phyloP scores from a whole-genome alignment of 164 flowering plant genomes.

The Annona squamosa region DNA sequence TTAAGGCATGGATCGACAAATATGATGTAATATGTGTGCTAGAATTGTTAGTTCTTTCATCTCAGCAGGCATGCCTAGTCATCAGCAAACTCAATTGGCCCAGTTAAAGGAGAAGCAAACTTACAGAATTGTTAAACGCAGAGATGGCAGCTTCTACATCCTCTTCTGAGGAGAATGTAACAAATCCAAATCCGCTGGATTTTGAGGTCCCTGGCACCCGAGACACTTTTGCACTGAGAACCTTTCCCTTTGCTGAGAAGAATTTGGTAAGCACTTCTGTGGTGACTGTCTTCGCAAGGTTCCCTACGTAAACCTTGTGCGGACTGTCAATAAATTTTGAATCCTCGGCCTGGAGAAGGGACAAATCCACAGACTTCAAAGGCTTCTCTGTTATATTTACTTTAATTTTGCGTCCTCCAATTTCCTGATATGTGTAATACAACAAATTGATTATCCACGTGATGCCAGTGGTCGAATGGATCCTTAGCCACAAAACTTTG shows the following conservation, averaged over 20 bases:
- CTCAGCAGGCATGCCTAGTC: not conserved
- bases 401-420: constrained; percentile 83
- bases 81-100: not conserved
- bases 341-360: constrained; percentile 64
- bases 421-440: constrained; percentile 39
- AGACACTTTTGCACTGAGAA: constrained; percentile 76
- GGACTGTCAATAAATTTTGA: constrained; percentile 78
- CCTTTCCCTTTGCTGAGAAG: constrained; percentile 82
- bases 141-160: constrained; percentile 83
- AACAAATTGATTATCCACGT: constrained; percentile 1
- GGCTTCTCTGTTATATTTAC: constrained; percentile 92
- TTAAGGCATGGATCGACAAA: not conserved
- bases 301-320: constrained; percentile 93
- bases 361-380: constrained; percentile 27
- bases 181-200: constrained; percentile 84
- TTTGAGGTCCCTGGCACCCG: constrained; percentile 86
- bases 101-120: constrained; percentile 15
- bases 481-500: not conserved
- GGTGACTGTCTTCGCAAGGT: constrained; percentile 84
- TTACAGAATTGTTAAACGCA: constrained; percentile 68
- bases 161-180: constrained; percentile 80
- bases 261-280: constrained; percentile 49
- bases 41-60: not conserved
- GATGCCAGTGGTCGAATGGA: not conserved
- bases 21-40: not conserved